phyloP scores from a whole-genome alignment of 306 rosid species.

The Lablab purpureus region DNA sequence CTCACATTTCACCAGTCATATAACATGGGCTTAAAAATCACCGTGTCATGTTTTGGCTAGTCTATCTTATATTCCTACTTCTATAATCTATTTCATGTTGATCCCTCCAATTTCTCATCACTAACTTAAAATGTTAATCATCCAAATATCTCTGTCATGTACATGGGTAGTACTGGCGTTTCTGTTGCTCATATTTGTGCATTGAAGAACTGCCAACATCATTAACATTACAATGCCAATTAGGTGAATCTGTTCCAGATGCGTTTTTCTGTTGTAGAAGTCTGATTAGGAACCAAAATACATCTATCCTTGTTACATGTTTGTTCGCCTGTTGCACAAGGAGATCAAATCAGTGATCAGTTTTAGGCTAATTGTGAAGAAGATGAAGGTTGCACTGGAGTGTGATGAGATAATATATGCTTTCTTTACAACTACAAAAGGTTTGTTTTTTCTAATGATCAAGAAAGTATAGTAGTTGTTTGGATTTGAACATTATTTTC shows the following conservation, averaged over 20 bases:
- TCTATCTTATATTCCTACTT: slow-evolving; percentile 27
- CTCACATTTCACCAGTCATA: neutral
- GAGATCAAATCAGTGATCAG: neutral
- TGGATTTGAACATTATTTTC: no score
- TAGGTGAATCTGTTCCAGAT: slow-evolving; percentile 49
- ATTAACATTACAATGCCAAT: slow-evolving; percentile 42
- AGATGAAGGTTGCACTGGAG: neutral
- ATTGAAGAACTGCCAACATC: slow-evolving; percentile 30
- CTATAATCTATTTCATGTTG: slow-evolving; percentile 39
- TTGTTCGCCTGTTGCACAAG: slow-evolving; percentile 57
- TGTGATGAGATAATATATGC: no score
- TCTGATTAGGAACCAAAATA: slow-evolving; percentile 72
- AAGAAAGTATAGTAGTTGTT: no score
- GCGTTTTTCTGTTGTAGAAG: slow-evolving; percentile 61
- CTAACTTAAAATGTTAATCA: neutral
- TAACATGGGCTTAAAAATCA: slow-evolving; percentile 13
- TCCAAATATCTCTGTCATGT: neutral
- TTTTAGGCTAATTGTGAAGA: neutral
- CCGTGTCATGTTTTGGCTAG: slow-evolving; percentile 11
- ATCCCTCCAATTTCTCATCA: neutral
- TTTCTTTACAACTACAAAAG: no score
- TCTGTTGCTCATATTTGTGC: neutral
- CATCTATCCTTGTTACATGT: slow-evolving; percentile 72
- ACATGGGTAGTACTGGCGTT: neutral
- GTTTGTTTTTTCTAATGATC: no score